These are phyloP conservation scores for Picochlorum sp. DNA, from an alignment of 139 green algal genomes.

Conservation along the genomic window DNA sequence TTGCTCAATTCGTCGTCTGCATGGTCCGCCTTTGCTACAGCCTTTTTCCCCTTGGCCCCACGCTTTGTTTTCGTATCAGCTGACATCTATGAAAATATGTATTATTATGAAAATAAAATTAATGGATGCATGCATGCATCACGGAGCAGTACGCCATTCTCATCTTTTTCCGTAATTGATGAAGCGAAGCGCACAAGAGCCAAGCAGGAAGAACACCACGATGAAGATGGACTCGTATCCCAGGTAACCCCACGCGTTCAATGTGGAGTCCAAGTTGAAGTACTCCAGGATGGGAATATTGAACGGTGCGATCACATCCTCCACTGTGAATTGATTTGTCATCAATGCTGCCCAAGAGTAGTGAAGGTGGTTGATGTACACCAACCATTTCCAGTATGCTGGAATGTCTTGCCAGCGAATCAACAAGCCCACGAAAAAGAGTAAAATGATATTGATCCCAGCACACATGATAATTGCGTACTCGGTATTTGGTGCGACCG, in stretches of 20 bases:
- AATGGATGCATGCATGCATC: no score
- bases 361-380: constrained; percentile 22
- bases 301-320: not conserved
- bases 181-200: not conserved
- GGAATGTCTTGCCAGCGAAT: constrained; percentile 45
- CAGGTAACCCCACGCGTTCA: constrained; percentile 1
- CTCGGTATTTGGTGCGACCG: constrained; percentile 67
- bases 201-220: constrained; percentile 6
- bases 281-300: not conserved
- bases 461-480: constrained; percentile 12
- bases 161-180: not conserved
- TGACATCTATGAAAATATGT: no score
- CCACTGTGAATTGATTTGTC: constrained; percentile 34
- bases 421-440: constrained; percentile 44
- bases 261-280: not conserved
- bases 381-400: constrained; percentile 11
- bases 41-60: no score
- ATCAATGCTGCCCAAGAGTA: constrained; percentile 24
- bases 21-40: no score
- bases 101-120: no score
- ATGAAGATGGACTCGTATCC: not conserved
- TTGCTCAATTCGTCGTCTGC: not conserved
- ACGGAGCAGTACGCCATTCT: not conserved
- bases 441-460: constrained; percentile 32
- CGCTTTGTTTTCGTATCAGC: no score